phyloP scores from a whole-genome alignment of 768 basidiomycete species.

The Pisolithus microcarpus region DNA sequence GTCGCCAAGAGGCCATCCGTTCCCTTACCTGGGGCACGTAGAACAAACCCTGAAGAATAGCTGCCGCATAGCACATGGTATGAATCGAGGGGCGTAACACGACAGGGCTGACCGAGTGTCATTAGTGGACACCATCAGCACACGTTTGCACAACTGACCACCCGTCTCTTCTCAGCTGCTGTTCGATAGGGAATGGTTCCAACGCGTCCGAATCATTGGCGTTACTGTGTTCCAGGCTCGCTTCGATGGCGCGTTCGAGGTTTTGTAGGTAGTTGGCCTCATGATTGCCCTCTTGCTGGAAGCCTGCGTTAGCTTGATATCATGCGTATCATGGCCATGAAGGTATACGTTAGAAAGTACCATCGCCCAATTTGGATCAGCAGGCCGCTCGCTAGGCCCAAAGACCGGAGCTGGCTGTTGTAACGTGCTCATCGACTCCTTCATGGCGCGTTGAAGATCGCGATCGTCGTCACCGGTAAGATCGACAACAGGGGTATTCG shows the following conservation, averaged over 20 bases:
- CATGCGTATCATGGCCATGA: not conserved
- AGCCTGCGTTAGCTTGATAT: constrained; percentile 4
- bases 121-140: constrained; percentile 1
- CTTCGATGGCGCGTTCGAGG: constrained; percentile 65
- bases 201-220: constrained; percentile 42
- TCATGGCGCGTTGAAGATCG: constrained; percentile 44
- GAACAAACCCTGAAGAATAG: constrained; percentile 50
- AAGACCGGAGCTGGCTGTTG: constrained; percentile 24
- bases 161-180: constrained; percentile 48
- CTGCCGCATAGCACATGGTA: constrained; percentile 49
- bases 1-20: constrained; percentile 33
- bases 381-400: constrained; percentile 47
- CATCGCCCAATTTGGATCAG: constrained; percentile 58
- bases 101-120: constrained; percentile 47
- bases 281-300: constrained; percentile 27
- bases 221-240: constrained; percentile 44
- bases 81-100: constrained; percentile 54
- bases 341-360: constrained; percentile 51
- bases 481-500: constrained; percentile 42
- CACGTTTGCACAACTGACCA: constrained; percentile 36
- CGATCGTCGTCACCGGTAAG: constrained; percentile 53
- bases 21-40: constrained; percentile 64
- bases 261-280: constrained; percentile 52
- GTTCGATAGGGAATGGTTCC: constrained; percentile 46
- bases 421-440: constrained; percentile 42